Evolutionary conservation across 2,329 filamentous ascomycete species (phyloP).

Genomic region (Arthrobotrys entomopaga): DNA sequence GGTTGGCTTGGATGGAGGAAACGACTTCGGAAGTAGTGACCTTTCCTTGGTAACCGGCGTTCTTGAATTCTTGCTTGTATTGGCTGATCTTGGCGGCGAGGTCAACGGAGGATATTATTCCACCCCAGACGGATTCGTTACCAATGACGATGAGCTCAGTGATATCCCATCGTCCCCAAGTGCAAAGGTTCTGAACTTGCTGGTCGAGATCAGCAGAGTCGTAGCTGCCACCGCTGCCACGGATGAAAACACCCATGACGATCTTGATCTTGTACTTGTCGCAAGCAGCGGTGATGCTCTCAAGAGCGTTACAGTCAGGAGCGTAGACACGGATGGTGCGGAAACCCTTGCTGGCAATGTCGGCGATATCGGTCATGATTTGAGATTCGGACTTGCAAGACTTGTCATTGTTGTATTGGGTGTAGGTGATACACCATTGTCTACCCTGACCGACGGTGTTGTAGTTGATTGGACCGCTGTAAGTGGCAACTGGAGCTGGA

Average conservation of each 20-base stretch:
- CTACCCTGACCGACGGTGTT: conserved; percentile 60
- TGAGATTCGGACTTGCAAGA: conserved; percentile 73
- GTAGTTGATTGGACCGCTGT: conserved; percentile 49
- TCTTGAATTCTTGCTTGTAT: conserved; percentile 72
- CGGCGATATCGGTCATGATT: conserved; percentile 71
- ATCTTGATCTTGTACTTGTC: conserved; percentile 75
- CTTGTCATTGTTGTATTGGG: conserved; percentile 71
- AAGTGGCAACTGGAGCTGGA: conserved; percentile 46
- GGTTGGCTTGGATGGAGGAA: conserved; percentile 75
- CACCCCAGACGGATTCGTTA: conserved; percentile 88
- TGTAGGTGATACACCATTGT: conserved; percentile 82
- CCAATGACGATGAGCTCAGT: conserved; percentile 85
- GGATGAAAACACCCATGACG: conserved; percentile 89
- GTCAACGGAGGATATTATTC: conserved; percentile 71
- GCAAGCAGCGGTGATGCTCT: conserved; percentile 77
- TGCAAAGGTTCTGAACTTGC: conserved; percentile 78
- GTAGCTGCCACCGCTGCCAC: conserved; percentile 66
- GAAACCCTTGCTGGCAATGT: conserved; percentile 75
- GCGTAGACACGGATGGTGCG: conserved; percentile 82
- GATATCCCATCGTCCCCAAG: conserved; percentile 78
- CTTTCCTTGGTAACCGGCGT: conserved; percentile 75
- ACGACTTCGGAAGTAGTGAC: conserved; percentile 89
- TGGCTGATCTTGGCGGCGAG: conserved; percentile 77
- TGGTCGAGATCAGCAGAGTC: conserved; percentile 68
- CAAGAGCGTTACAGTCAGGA: conserved; percentile 85